These are phyloP conservation scores for Stagonosporopsis cucurbitacearum DNA, from an alignment of 2,329 filamentous ascomycete genomes.

Conservation along the genomic window DNA sequence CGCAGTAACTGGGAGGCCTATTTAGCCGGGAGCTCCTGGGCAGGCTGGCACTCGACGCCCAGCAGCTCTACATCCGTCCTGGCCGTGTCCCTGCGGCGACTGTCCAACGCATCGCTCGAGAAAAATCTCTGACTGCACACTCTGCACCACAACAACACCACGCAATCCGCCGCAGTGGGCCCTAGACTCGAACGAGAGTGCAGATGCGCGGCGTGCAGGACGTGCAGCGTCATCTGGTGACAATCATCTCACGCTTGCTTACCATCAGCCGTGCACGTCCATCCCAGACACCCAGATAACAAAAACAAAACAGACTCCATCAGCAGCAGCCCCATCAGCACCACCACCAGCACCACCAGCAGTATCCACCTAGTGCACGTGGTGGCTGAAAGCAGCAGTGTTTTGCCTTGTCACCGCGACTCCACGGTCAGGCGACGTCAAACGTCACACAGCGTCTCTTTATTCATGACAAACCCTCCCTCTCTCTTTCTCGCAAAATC, in stretches of 20 bases:
- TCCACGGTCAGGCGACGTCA: conserved; percentile 15
- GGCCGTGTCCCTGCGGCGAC: conserved; percentile 10
- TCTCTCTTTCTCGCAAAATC: conserved; percentile 1
- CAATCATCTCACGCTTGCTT: conserved; percentile 8
- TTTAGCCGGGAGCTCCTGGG: conserved; percentile 16
- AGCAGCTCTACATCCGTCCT: background rate
- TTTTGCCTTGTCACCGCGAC: background rate
- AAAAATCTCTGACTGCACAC: conserved; percentile 14
- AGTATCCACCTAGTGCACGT: conserved; percentile 5
- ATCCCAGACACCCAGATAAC: too few relatives aligned
- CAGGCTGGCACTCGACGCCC: conserved; percentile 5
- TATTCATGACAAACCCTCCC: conserved; percentile 15
- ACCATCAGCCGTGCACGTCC: conserved; percentile 9
- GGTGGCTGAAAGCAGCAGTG: conserved; percentile 8
- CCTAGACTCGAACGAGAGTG: background rate
- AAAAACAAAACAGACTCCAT: too few relatives aligned
- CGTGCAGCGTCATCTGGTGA: conserved; percentile 5
- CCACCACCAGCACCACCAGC: background rate
- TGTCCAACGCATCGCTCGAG: conserved; percentile 7
- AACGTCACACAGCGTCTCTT: conserved; percentile 17
- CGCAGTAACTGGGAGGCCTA: background rate
- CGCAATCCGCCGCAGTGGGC: conserved; percentile 1
- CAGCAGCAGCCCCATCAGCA: background rate
- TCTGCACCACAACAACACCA: conserved; percentile 3
- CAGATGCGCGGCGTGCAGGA: background rate